Evolutionary conservation across 768 basidiomycete species (phyloP), one percentile per base, ranked within the genome.

Genomic region (Mycena amicta): DNA sequence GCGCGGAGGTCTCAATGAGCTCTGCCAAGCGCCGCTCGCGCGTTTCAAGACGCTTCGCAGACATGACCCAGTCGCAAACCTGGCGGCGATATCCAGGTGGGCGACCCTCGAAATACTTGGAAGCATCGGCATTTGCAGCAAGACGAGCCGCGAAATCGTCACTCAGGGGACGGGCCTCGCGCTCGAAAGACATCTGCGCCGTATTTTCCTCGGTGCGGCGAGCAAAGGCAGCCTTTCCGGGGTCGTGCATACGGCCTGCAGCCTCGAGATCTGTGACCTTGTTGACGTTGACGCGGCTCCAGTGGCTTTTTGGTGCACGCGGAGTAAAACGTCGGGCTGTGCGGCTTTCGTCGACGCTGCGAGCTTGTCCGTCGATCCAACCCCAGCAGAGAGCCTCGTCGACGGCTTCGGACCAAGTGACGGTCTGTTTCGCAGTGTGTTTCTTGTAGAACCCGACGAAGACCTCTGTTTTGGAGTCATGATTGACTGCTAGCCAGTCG

Each of bases 351-450:
- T 55, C 59, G 41, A 60, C 59, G 20, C 53, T 37, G 49, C 55
- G 54, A 20, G 20, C 45, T 16, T 51, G 6, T 6, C 59, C 59
- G 41, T 60, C 50, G 15, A 60, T 60, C 59, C 59, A 55, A 12
- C 54, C 59, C 53, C 53, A 55, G 50, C 59, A 60, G 5, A 60
- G 50, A 3, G 59, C 59, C 22, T 60, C 59, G 27, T 60, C 59
- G 26, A 51, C 50, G 43, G 59, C 53, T 12, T 41, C 28, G 1
- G 59, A 23, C 29, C 39, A 45, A 1, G 59, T 25, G 25, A 55
- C 43, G 13, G n/a, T 52, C 27, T 60, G 59, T 18, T 31, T 37
- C 5, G 52, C 58, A 1, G 49, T 49, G 45, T 46, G 45, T 23
- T 46, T 46, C 45, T 46, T 46, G 45, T 46, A 23, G 45, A n/a